A percentile compares a stretch with the other conserved stretches of the same genome.
These are phyloP conservation scores for Blastocystis sp. DNA, from an alignment of 352 stramenopile genomes.

Conservation along the genomic window DNA sequence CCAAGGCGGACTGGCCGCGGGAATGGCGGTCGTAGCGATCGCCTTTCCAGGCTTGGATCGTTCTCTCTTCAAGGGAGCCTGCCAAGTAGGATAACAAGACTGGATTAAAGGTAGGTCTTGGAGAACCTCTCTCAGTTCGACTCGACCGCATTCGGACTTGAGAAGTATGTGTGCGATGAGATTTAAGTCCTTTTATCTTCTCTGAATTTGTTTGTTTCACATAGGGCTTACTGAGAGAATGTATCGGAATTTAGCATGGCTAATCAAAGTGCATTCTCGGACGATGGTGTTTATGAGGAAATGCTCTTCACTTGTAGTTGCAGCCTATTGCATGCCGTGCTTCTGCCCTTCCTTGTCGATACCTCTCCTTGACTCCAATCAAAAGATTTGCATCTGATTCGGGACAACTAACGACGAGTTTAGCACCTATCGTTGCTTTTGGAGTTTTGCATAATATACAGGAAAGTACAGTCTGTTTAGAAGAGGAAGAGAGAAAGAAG, in stretches of 20 bases:
- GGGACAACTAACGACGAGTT: background rate
- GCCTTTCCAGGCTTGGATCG: background rate
- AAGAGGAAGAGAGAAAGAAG: constrained; percentile 5
- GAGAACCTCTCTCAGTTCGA: background rate
- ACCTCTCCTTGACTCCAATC: too few species aligned
- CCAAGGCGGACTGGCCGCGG: background rate
- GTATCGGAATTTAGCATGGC: background rate
- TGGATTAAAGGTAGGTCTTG: background rate
- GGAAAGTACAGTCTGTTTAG: background rate
- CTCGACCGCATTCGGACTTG: background rate
- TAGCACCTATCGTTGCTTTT: background rate
- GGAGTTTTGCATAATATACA: background rate
- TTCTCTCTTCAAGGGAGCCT: background rate
- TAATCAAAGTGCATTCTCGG: background rate
- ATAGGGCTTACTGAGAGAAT: background rate
- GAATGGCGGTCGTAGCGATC: constrained; percentile 30
- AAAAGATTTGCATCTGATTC: background rate
- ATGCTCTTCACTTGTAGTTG: background rate
- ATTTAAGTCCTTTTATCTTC: background rate
- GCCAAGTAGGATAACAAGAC: background rate
- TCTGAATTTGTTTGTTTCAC: background rate
- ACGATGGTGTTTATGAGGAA: background rate
- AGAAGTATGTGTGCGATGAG: constrained; percentile 33
- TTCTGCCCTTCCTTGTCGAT: too few species aligned
- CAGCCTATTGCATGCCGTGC: background rate